A percentile compares a stretch with the other conserved stretches of the same genome.
These are phyloP conservation scores for Meira miltonrushii DNA, from an alignment of 1,284 basidiomycete genomes.

Conservation along the genomic window DNA sequence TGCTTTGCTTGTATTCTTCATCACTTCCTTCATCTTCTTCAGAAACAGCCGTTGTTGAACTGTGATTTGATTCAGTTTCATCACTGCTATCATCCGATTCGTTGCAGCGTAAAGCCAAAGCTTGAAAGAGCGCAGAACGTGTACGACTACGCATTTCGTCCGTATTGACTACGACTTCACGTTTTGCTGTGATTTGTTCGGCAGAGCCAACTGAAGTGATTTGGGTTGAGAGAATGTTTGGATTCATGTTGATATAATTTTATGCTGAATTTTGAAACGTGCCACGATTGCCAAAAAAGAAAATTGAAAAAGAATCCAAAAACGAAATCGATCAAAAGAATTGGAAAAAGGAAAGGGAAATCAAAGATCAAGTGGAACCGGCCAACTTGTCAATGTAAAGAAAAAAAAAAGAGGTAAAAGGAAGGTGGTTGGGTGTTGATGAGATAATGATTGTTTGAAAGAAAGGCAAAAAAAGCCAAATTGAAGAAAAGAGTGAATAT, in stretches of 20 bases:
- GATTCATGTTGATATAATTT: too few species aligned
- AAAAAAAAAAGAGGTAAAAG: too few species aligned
- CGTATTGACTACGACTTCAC: too few species aligned
- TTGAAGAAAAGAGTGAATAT: not conserved
- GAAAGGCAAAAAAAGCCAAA: too few species aligned
- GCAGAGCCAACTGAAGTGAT: not conserved
- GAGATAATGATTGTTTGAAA: too few species aligned
- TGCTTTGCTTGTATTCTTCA: not conserved
- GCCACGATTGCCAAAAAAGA: not conserved
- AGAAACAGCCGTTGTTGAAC: not conserved
- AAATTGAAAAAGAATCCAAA: not conserved
- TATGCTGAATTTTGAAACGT: not conserved
- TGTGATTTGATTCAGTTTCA: not conserved
- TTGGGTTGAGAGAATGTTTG: not conserved
- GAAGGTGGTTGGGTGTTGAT: too few species aligned
- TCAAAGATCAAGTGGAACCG: not conserved
- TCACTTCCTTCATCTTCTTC: not conserved
- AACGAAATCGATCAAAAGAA: not conserved
- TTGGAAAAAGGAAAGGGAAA: not conserved
- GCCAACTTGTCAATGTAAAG: too few species aligned
- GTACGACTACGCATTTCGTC: too few species aligned
- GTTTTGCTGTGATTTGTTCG: too few species aligned
- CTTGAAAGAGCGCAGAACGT: not conserved
- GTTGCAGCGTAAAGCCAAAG: not conserved
- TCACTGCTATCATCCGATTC: constrained; percentile 2